A percentile compares a stretch with the other conserved stretches of the same genome.
Conservation (phyloP, 139 green algal species). For the Medakamo hakoo region DNA sequence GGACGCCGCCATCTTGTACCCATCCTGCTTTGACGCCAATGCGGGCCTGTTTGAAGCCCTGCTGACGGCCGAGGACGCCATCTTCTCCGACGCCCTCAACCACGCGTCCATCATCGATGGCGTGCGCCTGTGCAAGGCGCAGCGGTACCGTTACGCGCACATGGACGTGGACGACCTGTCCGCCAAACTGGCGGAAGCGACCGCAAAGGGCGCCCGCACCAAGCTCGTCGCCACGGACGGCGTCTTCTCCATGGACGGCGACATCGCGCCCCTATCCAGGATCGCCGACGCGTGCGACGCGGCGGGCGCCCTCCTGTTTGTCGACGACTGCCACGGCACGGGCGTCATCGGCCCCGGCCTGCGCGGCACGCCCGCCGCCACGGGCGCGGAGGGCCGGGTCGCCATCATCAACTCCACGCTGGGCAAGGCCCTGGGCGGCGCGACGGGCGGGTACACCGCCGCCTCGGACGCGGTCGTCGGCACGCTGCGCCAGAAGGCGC, state of each 20-base stretch:
- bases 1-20: constrained; percentile 47
- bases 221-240: constrained; percentile 47
- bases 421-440: constrained; percentile 53
- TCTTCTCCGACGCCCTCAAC: constrained; percentile 53
- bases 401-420: constrained; percentile 60
- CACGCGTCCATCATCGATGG: constrained; percentile 63
- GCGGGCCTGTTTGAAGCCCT: constrained; percentile 54
- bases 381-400: constrained; percentile 29
- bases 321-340: constrained; percentile 49
- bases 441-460: constrained; percentile 41
- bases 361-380: constrained; percentile 38
- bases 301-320: constrained; percentile 28
- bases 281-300: constrained; percentile 34
- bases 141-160: constrained; percentile 33
- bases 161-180: neutral
- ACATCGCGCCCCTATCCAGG: constrained; percentile 25
- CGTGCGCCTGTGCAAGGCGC: constrained; percentile 49
- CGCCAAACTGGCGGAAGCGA: constrained; percentile 2
- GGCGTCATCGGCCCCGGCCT: constrained; percentile 41
- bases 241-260: constrained; percentile 54
- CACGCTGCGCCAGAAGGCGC: constrained; percentile 35
- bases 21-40: constrained; percentile 56
- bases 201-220: constrained; percentile 16
- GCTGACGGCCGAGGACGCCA: constrained; percentile 36
- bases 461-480: constrained; percentile 27